Base-by-base conservation (phyloP, 2,329 filamentous ascomycete species). In the Fusarium cyanostomum region DNA sequence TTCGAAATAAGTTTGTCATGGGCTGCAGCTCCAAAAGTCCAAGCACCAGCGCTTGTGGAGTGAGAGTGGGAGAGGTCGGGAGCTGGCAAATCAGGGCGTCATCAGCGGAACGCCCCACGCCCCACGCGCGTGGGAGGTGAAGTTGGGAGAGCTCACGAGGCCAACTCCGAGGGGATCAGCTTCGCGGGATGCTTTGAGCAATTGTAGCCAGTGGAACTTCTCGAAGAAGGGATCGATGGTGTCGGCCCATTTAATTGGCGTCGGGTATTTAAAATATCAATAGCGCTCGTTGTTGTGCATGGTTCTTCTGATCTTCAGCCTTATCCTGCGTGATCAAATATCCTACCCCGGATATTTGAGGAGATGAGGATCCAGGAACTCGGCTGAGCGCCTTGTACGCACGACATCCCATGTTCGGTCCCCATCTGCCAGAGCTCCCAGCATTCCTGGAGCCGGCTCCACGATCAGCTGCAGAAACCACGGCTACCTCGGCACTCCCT, bases 1-100 rank as follows among this genome's bases (percentile, higher is more conserved):
- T 71, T 62, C 58, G 57, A 68, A 71, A 67, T 68, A 59, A 59
- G 69, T 71, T 71, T 71, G 69, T 71, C 69, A 71, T 71, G 69
- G 30, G 26, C 57, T 70, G 63, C 59, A 66, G 53, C 61, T 49
- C 51, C 38, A 59, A 59, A 57, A 52, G 66, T 55, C 43, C 41
- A 52, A 55, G 54, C 67, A 71, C 71, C 68, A 71, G 68, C 67
- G 52, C 56, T 62, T 68, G 69, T 69, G 69, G 69, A 71, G 63
- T 54, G 68, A 70, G 64, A 66, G 69, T 70, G 69, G 69, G 69
- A 71, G 69, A 66, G 38, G 38, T 49, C n/a, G 57, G 54, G 48
- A 58, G 30, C 49, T 67, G 58, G 67, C 68, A 71, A 71, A 71
- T 71, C 68, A 71, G 62, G 54, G 34, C 56, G 43, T 44, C 56